Base-by-base conservation (phyloP, 495 filamentous ascomycete species). In the Penicillium pulvis region DNA sequence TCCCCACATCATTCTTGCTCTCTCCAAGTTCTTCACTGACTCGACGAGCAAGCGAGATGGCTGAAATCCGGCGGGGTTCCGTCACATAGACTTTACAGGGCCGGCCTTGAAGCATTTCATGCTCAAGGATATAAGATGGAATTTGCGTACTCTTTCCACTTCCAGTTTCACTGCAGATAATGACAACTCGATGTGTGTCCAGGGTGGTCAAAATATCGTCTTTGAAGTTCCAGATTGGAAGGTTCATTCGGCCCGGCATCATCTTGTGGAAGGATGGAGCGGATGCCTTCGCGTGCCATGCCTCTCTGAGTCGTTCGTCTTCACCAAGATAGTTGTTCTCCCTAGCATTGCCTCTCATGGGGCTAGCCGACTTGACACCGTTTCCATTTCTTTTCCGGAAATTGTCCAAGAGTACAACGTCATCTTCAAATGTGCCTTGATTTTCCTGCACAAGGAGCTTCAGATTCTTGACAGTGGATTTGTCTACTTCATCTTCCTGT, bases 71-170 rank as follows among this genome's bases (percentile, higher is more conserved):
- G 11, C 94, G 86, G n/a, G 94, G 94, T 68, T 98, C 91, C 0
- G 94, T 97, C 67, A 93, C 95, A 70, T 93, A 97, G 17, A 98
- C 86, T 68, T 93, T 97, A 75, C 93, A 97, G 14, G 81, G 75
- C 39, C 85, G 89, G 8, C 92, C 92, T 45, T 86, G 78, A 12
- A 84, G 83, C 60, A 98, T 82, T 64, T 97, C 88, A 59, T 95
- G 83, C 64, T 98, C 94, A 2, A 98, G 76, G 19, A 98, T 84
- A 69, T 91, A 98, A 2, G 92, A 86, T 24, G 94, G 94, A 6
- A 97, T 89, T 69, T 98, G 94, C 0, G 94, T 98, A 75, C 92
- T 96, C 79, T 98, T 98, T 53, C 94, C 94, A 74, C 85, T 97
- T 66, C 94, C 94, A 14, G 94, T 98, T 74, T 98, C 94, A 62